These are phyloP conservation scores for Pythium aristosporum DNA, from an alignment of 352 stramenopile genomes.

Conservation along the genomic window DNA sequence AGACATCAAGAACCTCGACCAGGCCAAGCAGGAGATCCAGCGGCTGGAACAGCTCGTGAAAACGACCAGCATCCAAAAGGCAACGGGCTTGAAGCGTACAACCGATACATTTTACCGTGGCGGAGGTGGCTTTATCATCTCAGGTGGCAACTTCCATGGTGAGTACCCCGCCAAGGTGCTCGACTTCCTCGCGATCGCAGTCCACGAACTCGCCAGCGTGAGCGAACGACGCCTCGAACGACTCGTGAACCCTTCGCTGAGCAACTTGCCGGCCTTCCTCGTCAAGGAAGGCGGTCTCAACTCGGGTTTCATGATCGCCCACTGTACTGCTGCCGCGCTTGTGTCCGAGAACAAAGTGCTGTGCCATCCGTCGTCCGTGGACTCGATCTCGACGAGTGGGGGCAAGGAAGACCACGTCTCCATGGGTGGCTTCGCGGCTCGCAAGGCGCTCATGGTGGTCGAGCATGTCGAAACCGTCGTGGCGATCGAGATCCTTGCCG, in stretches of 20 bases:
- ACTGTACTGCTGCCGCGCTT: conserved; percentile 83
- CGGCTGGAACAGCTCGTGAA: conserved; percentile 61
- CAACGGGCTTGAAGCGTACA: conserved; percentile 70
- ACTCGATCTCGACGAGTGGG: conserved; percentile 87
- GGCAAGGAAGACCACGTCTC: conserved; percentile 91
- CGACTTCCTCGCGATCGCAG: conserved; percentile 88
- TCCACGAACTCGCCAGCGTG: conserved; percentile 84
- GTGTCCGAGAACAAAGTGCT: conserved; percentile 91
- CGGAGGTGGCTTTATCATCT: conserved; percentile 84
- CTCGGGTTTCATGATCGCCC: conserved; percentile 91
- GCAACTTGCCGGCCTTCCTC: conserved; percentile 84
- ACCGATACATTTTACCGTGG: conserved; percentile 83
- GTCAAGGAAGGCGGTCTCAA: conserved; percentile 85
- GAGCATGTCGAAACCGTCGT: conserved; percentile 87
- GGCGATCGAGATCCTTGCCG: conserved; percentile 85
- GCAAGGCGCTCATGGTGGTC: conserved; percentile 84
- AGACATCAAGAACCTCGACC: conserved; percentile 60
- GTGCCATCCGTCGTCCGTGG: conserved; percentile 81
- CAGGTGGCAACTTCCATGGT: conserved; percentile 89
- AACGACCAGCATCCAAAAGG: conserved; percentile 47
- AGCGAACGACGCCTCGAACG: conserved; percentile 87
- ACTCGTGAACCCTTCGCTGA: conserved; percentile 85
- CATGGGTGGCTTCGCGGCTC: conserved; percentile 84
- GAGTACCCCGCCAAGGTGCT: conserved; percentile 90
- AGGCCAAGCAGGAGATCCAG: conserved; percentile 77